Evolutionary conservation across 2,329 filamentous ascomycete genomes (phyloP), one percentile per base, ranked within the genome.

Genomic region (Nemania bipapillata): DNA sequence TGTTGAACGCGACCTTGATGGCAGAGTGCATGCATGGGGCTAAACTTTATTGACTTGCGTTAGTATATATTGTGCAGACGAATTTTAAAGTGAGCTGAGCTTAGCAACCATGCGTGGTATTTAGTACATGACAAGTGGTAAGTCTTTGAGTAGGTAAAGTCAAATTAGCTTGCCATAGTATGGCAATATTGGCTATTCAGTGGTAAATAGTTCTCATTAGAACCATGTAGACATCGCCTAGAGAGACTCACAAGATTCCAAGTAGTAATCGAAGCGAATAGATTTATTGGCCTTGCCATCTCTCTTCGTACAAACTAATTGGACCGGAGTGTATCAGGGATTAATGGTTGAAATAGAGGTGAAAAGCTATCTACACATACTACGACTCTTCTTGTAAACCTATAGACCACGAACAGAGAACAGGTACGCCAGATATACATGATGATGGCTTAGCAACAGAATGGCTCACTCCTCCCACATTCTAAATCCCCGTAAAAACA

Each of bases 281-380:
- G 2, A 28, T 26, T 15, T 17, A 50, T 12, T 26, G 2, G 2
- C 9, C 20, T 50, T 50, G 40, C 6, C 1, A 20, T 45, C 17
- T 9, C 37, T 11, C 45, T 11, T 24, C 45, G 3, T 20, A 8
- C n/a, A 20, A 49, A 6, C 8, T 9, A 49, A 49, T 49, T 24
- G 15, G 12, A 50, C 12, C 4, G 26, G 30, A 8, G 26, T 52
- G 17, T 22, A 15, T 20, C 30, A 28, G 20, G n/a, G 37, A 22
- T 4, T 45, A 55, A 9, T 50, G 9, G 61, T 47, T 42, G 9
- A 55, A 30, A 56, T 61, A 57, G 15, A n/a, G 40, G 9, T 42
- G 32, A 28, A 49, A 56, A 45, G 9, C 66, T 65, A 65, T 62
- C 52, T 68, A 65, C 57, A 68, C 53, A 2, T 45, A 50, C 24